Base-by-base conservation (phyloP, 225 moss, liverwort and hornwort genomes). In the Straminergon stramineum region DNA sequence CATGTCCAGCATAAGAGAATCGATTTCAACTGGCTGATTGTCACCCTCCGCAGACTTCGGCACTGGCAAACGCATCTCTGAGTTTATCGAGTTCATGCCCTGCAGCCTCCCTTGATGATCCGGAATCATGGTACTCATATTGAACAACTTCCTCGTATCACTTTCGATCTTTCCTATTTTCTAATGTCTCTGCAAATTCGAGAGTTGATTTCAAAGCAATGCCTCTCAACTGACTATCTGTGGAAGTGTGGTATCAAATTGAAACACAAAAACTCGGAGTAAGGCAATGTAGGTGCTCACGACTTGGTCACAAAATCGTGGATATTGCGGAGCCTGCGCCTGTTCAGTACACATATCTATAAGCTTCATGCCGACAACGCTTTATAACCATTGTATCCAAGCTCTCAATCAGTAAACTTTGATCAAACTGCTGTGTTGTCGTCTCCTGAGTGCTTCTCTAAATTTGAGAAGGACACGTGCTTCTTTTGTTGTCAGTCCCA, bases 41-140 rank as follows among this genome's bases (percentile, higher is more conserved):
- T 92, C 93, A 39, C 90, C 94, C 62, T 86, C 92, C 62, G 68
- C 88, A 65, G 93, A 71, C 92, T 94, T 94, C 71, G 92, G 86
- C 79, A 93, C 94, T 86, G 93, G 91, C 86, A 94, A 87, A 41
- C 94, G 93, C 93, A 94, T 94, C 85, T 93, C 93, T 80, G 91
- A 91, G 89, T 89, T 90, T 22, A 89, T 91, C 65, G 93, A 91
- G 81, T 88, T 34, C 86, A 89, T 82, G 75, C 84, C 84, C 87
- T 91, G 91, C 91, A 88, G 79, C 76, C 85, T 91, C 53, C 86
- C 88, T 90, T 84, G 70, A 53, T 88, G 78, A 88, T 88, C 81
- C 56, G 77, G 71, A 65, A 52, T 87, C 79, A 66, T 75, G 71
- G 75, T 86, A 86, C 90, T 92, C 90, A 94, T 91, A 34, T 74